Conservation (phyloP, 768 basidiomycete species). For the Lentinula guzmanii region DNA sequence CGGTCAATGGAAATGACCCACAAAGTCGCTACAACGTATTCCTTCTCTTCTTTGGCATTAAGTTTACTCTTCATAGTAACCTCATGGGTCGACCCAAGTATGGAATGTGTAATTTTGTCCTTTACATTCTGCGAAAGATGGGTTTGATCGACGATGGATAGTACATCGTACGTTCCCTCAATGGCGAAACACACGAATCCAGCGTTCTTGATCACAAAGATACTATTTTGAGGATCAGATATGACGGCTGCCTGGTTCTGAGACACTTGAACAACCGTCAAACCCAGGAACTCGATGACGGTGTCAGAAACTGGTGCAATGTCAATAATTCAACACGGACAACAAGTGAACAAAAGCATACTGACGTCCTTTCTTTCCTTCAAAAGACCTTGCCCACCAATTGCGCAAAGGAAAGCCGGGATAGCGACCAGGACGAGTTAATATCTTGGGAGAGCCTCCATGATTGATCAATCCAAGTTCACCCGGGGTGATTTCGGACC, state of each 20-base stretch:
- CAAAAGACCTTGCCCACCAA: constrained; percentile 80
- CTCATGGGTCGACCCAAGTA: constrained; percentile 71
- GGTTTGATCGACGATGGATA: constrained; percentile 81
- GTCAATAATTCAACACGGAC: neutral
- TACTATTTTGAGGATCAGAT: constrained; percentile 72
- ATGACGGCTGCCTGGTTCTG: constrained; percentile 81
- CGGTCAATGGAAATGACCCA: constrained; percentile 24
- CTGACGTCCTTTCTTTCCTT: constrained; percentile 63
- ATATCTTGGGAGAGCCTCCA: constrained; percentile 73
- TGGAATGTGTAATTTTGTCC: constrained; percentile 55
- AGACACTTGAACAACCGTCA: constrained; percentile 82
- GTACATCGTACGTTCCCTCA: constrained; percentile 73
- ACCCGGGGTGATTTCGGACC: constrained; percentile 68
- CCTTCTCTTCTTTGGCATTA: constrained; percentile 35
- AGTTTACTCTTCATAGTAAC: constrained; percentile 69
- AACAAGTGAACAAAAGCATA: constrained; percentile 6
- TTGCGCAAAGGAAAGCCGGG: constrained; percentile 71
- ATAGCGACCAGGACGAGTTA: constrained; percentile 73
- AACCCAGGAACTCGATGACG: constrained; percentile 72
- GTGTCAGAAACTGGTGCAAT: constrained; percentile 65
- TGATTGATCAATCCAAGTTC: constrained; percentile 72
- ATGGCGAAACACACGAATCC: constrained; percentile 77
- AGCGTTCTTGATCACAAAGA: constrained; percentile 75
- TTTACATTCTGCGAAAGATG: constrained; percentile 58
- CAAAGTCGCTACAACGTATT: constrained; percentile 80